phyloP scores from a whole-genome alignment of 2,329 filamentous ascomycete species.

The Colletotrichum lindemuthianum region DNA sequence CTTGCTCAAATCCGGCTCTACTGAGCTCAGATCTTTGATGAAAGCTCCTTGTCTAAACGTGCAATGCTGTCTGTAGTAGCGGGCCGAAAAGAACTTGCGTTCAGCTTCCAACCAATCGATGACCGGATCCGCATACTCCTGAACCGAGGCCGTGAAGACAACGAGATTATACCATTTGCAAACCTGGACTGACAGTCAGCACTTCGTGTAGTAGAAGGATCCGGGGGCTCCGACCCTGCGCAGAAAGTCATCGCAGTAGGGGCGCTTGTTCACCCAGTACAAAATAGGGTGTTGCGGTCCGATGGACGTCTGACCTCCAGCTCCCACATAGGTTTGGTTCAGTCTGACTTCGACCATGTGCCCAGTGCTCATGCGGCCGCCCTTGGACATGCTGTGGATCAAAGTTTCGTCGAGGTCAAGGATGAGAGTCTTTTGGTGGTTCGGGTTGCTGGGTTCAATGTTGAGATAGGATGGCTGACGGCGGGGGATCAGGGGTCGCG shows the following conservation, averaged over 20 bases:
- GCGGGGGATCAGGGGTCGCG: constrained; percentile 87
- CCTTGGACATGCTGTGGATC: constrained; percentile 98
- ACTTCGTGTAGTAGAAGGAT: background rate
- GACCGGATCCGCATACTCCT: constrained; percentile 98
- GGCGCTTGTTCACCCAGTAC: constrained; percentile 98
- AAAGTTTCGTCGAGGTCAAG: constrained; percentile 96
- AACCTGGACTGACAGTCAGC: constrained; percentile 60
- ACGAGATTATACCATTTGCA: constrained; percentile 99
- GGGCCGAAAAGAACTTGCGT: constrained; percentile 91
- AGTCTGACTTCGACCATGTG: constrained; percentile 99
- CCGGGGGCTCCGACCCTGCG: constrained; percentile 68
- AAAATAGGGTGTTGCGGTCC: constrained; percentile 94
- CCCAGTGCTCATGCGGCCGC: constrained; percentile 92
- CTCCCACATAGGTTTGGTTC: constrained; percentile 75
- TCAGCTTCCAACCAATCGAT: constrained; percentile 99
- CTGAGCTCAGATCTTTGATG: constrained; percentile 96
- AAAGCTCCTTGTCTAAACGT: constrained; percentile 95
- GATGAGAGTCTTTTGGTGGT: constrained; percentile 90
- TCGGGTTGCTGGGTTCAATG: constrained; percentile 59
- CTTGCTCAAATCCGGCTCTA: constrained; percentile 96
- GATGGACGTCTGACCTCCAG: constrained; percentile 71
- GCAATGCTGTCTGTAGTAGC: constrained; percentile 97
- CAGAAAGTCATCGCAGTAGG: constrained; percentile 95
- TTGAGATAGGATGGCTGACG: constrained; percentile 89
- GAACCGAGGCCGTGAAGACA: constrained; percentile 95